Percentiles rank a stretch among this genome's conserved stretches.
phyloP scores from a whole-genome alignment of 2,329 filamentous ascomycete genomes.

The Orbilia oligospora region DNA sequence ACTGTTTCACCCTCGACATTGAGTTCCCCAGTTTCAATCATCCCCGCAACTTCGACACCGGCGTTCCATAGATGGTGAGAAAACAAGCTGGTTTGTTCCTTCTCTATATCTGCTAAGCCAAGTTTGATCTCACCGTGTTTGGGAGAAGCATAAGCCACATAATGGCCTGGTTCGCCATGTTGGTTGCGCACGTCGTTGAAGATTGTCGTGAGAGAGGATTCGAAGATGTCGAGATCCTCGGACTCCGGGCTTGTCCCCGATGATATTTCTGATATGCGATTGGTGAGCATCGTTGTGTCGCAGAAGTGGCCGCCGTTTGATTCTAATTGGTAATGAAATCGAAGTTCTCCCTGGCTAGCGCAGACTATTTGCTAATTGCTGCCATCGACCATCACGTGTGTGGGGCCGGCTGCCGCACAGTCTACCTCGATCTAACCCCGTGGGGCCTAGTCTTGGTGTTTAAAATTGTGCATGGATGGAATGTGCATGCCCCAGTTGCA shows the following conservation, averaged over 20 bases:
- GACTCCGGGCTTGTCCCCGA: background rate
- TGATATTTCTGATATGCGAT: constrained; percentile 38
- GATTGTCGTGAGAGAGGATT: constrained; percentile 62
- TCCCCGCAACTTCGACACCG: constrained; percentile 63
- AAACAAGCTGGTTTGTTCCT: constrained; percentile 71
- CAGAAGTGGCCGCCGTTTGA: background rate
- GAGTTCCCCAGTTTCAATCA: constrained; percentile 66
- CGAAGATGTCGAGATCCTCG: constrained; percentile 61
- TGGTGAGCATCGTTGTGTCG: constrained; percentile 37
- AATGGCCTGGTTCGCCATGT: constrained; percentile 65
- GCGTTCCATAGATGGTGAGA: constrained; percentile 82
- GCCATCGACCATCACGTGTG: constrained; percentile 1
- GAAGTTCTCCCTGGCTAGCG: background rate
- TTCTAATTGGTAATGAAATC: constrained; percentile 6
- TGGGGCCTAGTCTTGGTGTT: background rate
- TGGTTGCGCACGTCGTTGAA: constrained; percentile 64
- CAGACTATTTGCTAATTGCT: constrained; percentile 16
- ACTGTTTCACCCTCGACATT: constrained; percentile 71
- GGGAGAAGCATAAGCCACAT: constrained; percentile 63
- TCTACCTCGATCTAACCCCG: background rate
- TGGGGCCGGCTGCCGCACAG: constrained; percentile 11
- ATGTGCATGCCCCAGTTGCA: too few species aligned
- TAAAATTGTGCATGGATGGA: too few species aligned
- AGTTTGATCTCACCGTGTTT: constrained; percentile 64
- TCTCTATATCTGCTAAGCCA: constrained; percentile 62